Conservation (phyloP, 2,329 filamentous ascomycete genomes). For the Chaetomiaceae sp. region DNA sequence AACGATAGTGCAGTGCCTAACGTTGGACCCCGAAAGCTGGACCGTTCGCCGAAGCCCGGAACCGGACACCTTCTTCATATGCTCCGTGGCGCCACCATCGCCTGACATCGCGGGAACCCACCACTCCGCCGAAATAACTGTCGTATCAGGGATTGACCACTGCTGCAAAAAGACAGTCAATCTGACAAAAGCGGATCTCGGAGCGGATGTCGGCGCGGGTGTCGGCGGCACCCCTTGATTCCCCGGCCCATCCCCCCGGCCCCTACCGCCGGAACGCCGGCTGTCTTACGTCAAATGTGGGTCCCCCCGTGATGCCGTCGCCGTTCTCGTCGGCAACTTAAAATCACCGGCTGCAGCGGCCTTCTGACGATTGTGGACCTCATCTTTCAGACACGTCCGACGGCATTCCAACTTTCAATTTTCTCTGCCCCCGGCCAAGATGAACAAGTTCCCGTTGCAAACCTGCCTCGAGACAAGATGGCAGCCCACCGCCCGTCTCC, state of each 20-base stretch:
- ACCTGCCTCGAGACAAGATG: constrained; percentile 1
- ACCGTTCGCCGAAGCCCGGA: background rate
- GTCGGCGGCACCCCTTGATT: background rate
- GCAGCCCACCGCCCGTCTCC: constrained; percentile 1
- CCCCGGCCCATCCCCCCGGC: too few relatives aligned
- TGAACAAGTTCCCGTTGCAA: constrained; percentile 5
- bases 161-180: too few relatives aligned
- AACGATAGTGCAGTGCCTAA: too few relatives aligned
- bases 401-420: too few relatives aligned
- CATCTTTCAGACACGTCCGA: too few relatives aligned
- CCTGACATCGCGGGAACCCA: background rate
- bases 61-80: too few relatives aligned
- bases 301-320: background rate
- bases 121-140: too few relatives aligned
- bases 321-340: background rate
- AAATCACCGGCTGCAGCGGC: too few relatives aligned
- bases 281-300: background rate
- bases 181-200: background rate
- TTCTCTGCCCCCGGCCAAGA: too few relatives aligned
- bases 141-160: too few relatives aligned
- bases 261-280: background rate
- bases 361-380: too few relatives aligned
- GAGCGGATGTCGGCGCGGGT: constrained; percentile 9
- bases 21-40: background rate
- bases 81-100: constrained; percentile 12